Base-by-base conservation (phyloP, 2,329 filamentous ascomycete genomes). In the Penicillium sp. region DNA sequence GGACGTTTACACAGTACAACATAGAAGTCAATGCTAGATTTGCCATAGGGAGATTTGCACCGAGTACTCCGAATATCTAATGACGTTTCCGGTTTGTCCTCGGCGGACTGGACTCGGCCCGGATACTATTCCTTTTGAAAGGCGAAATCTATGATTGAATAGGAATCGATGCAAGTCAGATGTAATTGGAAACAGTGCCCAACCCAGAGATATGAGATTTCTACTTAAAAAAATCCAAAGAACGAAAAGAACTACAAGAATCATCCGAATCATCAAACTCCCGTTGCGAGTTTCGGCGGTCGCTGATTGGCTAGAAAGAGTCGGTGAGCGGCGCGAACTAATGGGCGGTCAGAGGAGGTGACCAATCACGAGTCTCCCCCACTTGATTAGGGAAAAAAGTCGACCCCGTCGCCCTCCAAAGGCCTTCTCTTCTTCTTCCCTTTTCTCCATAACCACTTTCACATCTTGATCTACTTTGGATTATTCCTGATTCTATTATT, bases 271-370 rank as follows among this genome's bases (percentile, higher is more conserved):
- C 25, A 47, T 40, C n/a, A 42, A 18, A 38, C 22, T 43, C 39
- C 38, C 25, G 22, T 43, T 44, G 31, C 33, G 13, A 37, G 27
- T 44, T 43, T 44, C 7, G 19, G 25, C 33, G 39, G 10, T n/a
- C 39, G 18, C 27, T 49, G 46, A 49, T 49, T 49, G 46, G 46
- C 10, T 3, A 11, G 34, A 51, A 67, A 66, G 54, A 66, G 64
- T 65, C 66, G 66, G 66, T 69, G 64, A 69, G 57, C 54, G 36
- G 28, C 28, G 43, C 49, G 56, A 53, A 41, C 65, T 56, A 68
- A 68, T 67, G 41, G 51, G 27, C 37, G 55, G 49, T 51, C 46
- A 50, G 45, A 40, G 43, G 42, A 41, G 18, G 19, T 46, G 43
- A 19, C 61, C 64, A 67, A 65, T 65, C 53, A 63, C 27, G n/a